These are phyloP conservation scores for Leccinum idahoense DNA, from an alignment of 1,284 basidiomycete species.

Conservation along the genomic window DNA sequence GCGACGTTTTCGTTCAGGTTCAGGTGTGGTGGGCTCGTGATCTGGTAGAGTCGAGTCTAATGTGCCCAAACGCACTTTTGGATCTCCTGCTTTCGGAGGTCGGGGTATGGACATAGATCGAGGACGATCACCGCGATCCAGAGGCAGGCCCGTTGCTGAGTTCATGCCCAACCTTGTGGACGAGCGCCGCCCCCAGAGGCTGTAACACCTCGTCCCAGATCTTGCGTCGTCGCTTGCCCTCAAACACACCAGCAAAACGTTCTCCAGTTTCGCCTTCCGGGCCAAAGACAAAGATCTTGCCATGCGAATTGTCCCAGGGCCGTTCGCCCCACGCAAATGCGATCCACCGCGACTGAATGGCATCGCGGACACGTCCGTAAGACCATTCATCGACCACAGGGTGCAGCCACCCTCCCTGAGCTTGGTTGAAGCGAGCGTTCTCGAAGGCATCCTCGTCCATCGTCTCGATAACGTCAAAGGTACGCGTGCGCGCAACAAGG, in stretches of 20 bases:
- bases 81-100: not conserved
- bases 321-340: slow-evolving; percentile 66
- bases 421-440: slow-evolving; percentile 8
- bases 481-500: slow-evolving; percentile 24
- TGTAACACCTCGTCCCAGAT: slow-evolving; percentile 62
- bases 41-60: no score
- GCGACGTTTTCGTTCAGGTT: no score
- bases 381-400: slow-evolving; percentile 58
- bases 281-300: slow-evolving; percentile 66
- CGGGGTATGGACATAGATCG: not conserved
- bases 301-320: slow-evolving; percentile 54
- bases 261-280: slow-evolving; percentile 50
- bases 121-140: slow-evolving; percentile 18
- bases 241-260: slow-evolving; percentile 38
- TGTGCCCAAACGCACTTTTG: slow-evolving; percentile 15
- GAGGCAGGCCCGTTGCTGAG: slow-evolving; percentile 58
- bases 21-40: no score
- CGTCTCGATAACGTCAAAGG: slow-evolving; percentile 25
- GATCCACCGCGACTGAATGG: slow-evolving; percentile 68
- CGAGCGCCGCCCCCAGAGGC: slow-evolving; percentile 58
- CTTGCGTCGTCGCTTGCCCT: slow-evolving; percentile 38
- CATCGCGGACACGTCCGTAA: slow-evolving; percentile 59
- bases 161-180: slow-evolving; percentile 68
- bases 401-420: slow-evolving; percentile 42
- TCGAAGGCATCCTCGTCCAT: slow-evolving; percentile 27